Evolutionary conservation across 345 rosid species (phyloP).

Genomic region (Salix caprea): DNA sequence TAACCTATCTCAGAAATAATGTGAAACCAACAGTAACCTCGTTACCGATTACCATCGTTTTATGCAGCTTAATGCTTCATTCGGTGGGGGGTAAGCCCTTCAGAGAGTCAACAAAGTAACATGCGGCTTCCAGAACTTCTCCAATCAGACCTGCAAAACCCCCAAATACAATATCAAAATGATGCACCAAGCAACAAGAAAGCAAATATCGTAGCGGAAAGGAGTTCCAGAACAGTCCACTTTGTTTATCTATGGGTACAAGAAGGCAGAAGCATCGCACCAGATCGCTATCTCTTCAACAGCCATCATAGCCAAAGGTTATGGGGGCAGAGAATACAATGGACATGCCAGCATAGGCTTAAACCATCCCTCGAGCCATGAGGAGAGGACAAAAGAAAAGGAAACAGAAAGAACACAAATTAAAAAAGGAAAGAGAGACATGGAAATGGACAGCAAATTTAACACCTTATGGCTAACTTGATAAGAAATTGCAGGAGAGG

Average conservation of each 20-base stretch:
- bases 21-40: background rate
- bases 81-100: background rate
- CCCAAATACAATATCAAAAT: background rate
- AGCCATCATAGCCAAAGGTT: slow-evolving; percentile 28
- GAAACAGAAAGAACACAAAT: background rate
- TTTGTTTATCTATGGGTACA: slow-evolving; percentile 2
- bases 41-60: background rate
- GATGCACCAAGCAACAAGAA: background rate
- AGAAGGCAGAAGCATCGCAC: slow-evolving; percentile 27
- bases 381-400: slow-evolving; percentile 13
- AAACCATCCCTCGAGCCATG: slow-evolving; percentile 34
- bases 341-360: slow-evolving; percentile 34
- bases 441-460: slow-evolving; percentile 18
- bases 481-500: background rate
- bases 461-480: slow-evolving; percentile 13
- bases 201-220: background rate
- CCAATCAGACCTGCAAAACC: slow-evolving; percentile 14
- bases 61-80: background rate
- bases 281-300: slow-evolving; percentile 31
- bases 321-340: slow-evolving; percentile 23
- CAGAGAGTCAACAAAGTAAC: background rate
- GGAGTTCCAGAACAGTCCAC: slow-evolving; percentile 16
- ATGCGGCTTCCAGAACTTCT: background rate
- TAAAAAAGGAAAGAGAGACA: slow-evolving; percentile 18
- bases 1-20: background rate